Evolutionary conservation across 2,329 filamentous ascomycete genomes (phyloP).

Genomic region (Fusarium proliferatum): DNA sequence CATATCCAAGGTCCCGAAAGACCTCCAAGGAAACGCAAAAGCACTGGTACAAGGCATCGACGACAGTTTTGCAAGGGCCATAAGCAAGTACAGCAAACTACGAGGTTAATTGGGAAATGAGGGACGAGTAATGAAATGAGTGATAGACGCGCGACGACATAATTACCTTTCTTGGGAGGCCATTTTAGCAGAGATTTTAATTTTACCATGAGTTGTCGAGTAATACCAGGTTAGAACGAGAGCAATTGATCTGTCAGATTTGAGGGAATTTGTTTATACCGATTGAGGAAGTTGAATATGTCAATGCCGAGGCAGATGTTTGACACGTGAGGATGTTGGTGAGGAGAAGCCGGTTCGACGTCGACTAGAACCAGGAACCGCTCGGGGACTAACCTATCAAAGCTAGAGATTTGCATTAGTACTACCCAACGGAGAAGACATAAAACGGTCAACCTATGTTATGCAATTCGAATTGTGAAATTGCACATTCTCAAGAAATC

Average conservation of each 20-base stretch:
- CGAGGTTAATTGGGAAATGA: constrained; percentile 16
- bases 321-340: constrained; percentile 18
- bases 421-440: background rate
- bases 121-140: constrained; percentile 24
- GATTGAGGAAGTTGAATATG: constrained; percentile 20
- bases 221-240: constrained; percentile 10
- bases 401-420: background rate
- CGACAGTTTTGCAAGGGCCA: constrained; percentile 52
- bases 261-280: constrained; percentile 23
- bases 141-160: constrained; percentile 13
- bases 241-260: constrained; percentile 5
- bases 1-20: constrained; percentile 53
- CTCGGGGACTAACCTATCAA: background rate
- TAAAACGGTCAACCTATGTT: background rate
- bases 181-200: constrained; percentile 33
- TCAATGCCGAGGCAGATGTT: constrained; percentile 17
- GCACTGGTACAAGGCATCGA: constrained; percentile 53
- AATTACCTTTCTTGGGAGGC: constrained; percentile 27
- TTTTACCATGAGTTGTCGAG: constrained; percentile 18
- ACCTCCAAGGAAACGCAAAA: constrained; percentile 49
- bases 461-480: background rate
- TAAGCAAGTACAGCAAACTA: constrained; percentile 46
- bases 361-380: constrained; percentile 1
- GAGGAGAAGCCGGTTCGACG: constrained; percentile 15
- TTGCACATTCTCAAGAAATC: background rate